A percentile compares a stretch with the other conserved stretches of the same genome.
Evolutionary conservation across 768 basidiomycete genomes (phyloP).

Genomic region (Panus rudis): DNA sequence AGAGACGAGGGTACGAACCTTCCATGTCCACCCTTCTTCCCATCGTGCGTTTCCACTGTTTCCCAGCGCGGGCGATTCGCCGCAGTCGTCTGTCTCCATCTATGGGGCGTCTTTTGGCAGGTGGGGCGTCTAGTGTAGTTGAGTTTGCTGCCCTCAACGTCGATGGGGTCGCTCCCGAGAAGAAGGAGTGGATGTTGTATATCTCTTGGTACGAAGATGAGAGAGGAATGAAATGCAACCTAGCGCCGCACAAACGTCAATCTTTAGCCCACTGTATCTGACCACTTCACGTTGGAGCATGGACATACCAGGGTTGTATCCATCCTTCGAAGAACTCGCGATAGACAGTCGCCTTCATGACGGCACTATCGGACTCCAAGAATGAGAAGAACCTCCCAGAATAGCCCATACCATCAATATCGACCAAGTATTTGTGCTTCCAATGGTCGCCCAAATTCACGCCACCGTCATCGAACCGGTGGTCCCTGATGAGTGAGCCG

Average conservation of each 20-base stretch:
- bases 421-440: constrained; percentile 86
- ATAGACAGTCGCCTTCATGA: constrained; percentile 87
- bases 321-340: constrained; percentile 87
- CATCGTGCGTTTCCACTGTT: constrained; percentile 83
- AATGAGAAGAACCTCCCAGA: constrained; percentile 84
- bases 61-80: constrained; percentile 86
- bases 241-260: constrained; percentile 27
- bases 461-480: constrained; percentile 65
- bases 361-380: constrained; percentile 81
- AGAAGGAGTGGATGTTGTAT: constrained; percentile 90
- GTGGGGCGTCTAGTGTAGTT: constrained; percentile 30
- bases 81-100: constrained; percentile 70
- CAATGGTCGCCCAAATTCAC: constrained; percentile 84
- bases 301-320: constrained; percentile 79
- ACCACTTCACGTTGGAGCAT: not conserved
- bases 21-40: constrained; percentile 89
- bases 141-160: constrained; percentile 49
- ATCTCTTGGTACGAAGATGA: constrained; percentile 84
- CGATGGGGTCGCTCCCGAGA: constrained; percentile 72
- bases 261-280: not conserved
- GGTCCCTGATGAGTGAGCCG: constrained; percentile 50
- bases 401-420: constrained; percentile 94
- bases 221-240: constrained; percentile 94
- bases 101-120: constrained; percentile 28
- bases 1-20: constrained; percentile 41